Evolutionary conservation across 2,329 filamentous ascomycete species (phyloP), one percentile per base, ranked within the genome.

Genomic region (Colletotrichum graminicola): DNA sequence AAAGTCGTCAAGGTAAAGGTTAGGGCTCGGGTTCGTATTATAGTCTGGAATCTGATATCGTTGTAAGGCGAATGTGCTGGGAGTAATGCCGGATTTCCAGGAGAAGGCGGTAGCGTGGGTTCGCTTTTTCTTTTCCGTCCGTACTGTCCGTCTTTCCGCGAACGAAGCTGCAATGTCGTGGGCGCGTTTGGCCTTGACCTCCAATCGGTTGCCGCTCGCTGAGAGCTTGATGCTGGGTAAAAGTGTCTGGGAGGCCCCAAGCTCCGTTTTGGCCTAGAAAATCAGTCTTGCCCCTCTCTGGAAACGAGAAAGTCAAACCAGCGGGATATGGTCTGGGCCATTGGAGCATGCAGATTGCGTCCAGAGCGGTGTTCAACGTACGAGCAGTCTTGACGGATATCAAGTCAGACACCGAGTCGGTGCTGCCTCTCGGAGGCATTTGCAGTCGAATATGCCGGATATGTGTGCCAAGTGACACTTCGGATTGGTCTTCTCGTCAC

Each of bases 381-480:
- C 54, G 47, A 18, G 23, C 55, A 43, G 32, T 55, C 43, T 41
- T 23, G 47, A 32, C 18, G 7, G 6, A 8, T 23, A 14, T 3
- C 51, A 2, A 8, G 16, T 18, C 18, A 11, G 18, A 32, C 51
- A 26, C 12, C 3, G 5, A 12, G 2, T 23, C 16, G 12, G 23
- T 26, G 23, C 12, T 6, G n/a, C n/a, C 14, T 11, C 5, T 32
- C 10, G 26, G 16, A 18, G 26, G 26, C 7, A 5, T 5, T 32
- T 21, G 0, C 4, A 2, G 6, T 10, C 10, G 7, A 47, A 23
- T 2, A 23, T 2, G 2, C 5, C 45, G 2, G 5, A 47, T 1
- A 3, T 3, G 45, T 47, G 8, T n/a, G 45, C 18, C 43, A n/a
- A 45, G 43, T 5, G 43, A 45, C 1, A n/a, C 43, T 45, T n/a